Percentiles rank a stretch among this genome's conserved stretches.
phyloP scores from a whole-genome alignment of 768 basidiomycete species.

The Mycena metata region DNA sequence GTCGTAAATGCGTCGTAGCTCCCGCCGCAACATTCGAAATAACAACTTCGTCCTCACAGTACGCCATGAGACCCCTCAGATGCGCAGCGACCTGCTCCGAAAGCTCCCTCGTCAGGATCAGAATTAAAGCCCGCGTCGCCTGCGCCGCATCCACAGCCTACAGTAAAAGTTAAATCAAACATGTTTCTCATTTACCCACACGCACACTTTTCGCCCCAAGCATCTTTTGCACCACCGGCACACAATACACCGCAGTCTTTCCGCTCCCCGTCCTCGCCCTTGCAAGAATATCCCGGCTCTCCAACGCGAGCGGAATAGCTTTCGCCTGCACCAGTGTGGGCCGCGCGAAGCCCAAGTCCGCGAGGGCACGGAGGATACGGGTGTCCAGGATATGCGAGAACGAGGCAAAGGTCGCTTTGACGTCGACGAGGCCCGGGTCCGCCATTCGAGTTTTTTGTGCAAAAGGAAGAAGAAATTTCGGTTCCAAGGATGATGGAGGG shows the following conservation, averaged over 20 bases:
- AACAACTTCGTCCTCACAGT: constrained; percentile 83
- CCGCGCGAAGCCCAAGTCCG: constrained; percentile 90
- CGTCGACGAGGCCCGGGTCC: constrained; percentile 62
- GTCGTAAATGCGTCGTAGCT: constrained; percentile 76
- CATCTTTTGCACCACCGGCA: constrained; percentile 92
- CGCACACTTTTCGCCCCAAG: constrained; percentile 83
- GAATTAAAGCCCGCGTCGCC: constrained; percentile 80
- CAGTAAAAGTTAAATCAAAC: constrained; percentile 12
- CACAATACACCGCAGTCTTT: constrained; percentile 96
- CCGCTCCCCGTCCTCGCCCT: constrained; percentile 96
- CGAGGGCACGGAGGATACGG: constrained; percentile 88
- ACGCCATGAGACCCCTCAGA: constrained; percentile 72
- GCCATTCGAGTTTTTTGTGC: constrained; percentile 46
- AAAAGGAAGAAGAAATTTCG: not conserved
- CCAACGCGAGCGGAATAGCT: constrained; percentile 92
- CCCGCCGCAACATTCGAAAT: constrained; percentile 85
- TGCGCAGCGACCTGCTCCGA: constrained; percentile 89
- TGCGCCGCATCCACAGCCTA: constrained; percentile 59
- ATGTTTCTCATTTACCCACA: constrained; percentile 31
- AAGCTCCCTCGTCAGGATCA: constrained; percentile 93
- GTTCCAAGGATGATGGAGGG: not conserved
- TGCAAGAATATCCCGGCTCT: constrained; percentile 91
- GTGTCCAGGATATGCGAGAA: constrained; percentile 88
- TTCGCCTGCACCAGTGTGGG: constrained; percentile 95
- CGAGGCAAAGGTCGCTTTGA: constrained; percentile 63